These are phyloP conservation scores for Boletus rufocinnamomeus DNA, from an alignment of 768 basidiomycete genomes.

Conservation along the genomic window DNA sequence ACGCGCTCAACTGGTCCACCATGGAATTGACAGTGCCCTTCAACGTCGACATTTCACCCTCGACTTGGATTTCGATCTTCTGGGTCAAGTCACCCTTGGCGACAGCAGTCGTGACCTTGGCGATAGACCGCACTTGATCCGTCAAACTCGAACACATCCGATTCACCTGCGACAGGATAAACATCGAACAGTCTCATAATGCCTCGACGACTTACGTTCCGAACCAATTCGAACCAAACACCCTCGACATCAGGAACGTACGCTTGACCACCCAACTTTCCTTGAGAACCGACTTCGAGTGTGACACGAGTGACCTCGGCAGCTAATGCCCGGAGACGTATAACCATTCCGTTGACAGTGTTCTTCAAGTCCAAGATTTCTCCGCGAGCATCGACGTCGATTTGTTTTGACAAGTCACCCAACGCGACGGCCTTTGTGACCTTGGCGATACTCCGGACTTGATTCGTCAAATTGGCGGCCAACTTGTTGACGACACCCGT, in stretches of 20 bases:
- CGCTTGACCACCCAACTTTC: constrained; percentile 87
- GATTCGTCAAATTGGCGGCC: constrained; percentile 70
- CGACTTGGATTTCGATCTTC: constrained; percentile 89
- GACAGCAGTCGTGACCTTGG: constrained; percentile 85
- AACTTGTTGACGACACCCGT: constrained; percentile 83
- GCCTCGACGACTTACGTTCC: constrained; percentile 51
- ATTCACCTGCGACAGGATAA: constrained; percentile 52
- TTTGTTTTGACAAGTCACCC: constrained; percentile 87
- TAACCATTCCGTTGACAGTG: constrained; percentile 56
- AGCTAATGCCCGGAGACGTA: constrained; percentile 61
- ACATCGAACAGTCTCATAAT: not conserved
- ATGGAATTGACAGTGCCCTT: constrained; percentile 90
- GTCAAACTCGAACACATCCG: constrained; percentile 81
- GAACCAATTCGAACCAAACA: constrained; percentile 84
- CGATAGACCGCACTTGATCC: constrained; percentile 81
- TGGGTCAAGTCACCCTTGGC: constrained; percentile 89
- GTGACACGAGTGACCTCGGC: constrained; percentile 85
- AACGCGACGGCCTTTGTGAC: constrained; percentile 79
- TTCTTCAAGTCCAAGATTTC: constrained; percentile 85
- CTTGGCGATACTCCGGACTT: constrained; percentile 58
- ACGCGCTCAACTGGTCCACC: constrained; percentile 88
- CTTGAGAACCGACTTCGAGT: constrained; percentile 84
- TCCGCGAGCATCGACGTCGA: constrained; percentile 87
- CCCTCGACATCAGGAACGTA: constrained; percentile 88
- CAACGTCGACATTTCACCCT: constrained; percentile 84